Percentiles rank a stretch among this genome's conserved stretches.
phyloP scores from a whole-genome alignment of 164 flowering plant genomes.

The Paratinospora sagittata region DNA sequence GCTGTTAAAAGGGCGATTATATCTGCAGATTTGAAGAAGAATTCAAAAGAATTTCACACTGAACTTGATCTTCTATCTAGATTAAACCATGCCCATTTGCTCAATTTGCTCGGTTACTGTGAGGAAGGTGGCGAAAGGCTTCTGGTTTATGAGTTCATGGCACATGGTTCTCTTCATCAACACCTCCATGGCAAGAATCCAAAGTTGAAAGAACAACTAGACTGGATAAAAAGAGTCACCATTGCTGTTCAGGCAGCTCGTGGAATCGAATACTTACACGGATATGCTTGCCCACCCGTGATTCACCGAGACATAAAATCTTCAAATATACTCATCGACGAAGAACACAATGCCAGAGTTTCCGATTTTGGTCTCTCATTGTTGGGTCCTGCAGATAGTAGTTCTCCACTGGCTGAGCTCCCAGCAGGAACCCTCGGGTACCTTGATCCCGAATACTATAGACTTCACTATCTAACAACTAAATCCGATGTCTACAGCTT shows the following conservation, averaged over 20 bases:
- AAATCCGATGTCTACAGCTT: no score
- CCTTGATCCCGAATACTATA: no score
- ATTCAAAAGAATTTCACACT: no score
- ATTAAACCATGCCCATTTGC: conserved; percentile 86
- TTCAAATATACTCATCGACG: conserved; percentile 88
- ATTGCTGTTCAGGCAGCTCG: conserved; percentile 97
- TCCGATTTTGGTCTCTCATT: conserved; percentile 95
- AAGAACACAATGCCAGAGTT: conserved; percentile 90
- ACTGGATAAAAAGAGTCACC: conserved; percentile 85
- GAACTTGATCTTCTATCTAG: conserved; percentile 85
- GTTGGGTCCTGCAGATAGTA: conserved; percentile 79
- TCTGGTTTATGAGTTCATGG: no score
- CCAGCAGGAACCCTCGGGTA: no score
- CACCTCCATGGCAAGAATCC: no score
- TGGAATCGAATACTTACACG: conserved; percentile 90
- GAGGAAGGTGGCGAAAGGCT: conserved; percentile 94
- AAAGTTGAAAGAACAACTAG: conserved; percentile 67
- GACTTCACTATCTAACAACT: no score
- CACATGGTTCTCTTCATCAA: no score
- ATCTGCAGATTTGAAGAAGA: no score
- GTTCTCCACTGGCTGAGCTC: no score
- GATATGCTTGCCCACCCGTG: conserved; percentile 96
- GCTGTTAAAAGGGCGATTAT: no score
- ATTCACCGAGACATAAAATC: conserved; percentile 94
- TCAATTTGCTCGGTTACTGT: conserved; percentile 86